phyloP scores from a whole-genome alignment of 495 filamentous ascomycete genomes.

The Baudoinia panamericana region DNA sequence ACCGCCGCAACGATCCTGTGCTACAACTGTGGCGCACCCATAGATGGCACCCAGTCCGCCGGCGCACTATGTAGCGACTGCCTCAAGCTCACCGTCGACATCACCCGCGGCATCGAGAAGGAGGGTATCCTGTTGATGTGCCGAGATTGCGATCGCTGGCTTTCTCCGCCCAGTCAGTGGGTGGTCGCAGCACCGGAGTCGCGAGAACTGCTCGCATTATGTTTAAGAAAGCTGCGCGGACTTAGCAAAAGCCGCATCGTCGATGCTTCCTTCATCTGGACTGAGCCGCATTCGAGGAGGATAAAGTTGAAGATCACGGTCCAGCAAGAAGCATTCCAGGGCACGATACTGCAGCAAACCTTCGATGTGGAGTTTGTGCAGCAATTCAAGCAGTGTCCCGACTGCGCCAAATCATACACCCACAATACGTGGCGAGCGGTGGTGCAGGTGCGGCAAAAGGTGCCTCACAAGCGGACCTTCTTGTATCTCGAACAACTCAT shows the following conservation, averaged over 20 bases:
- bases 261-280: slow-evolving; percentile 95
- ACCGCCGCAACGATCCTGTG: slow-evolving; percentile 60
- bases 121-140: slow-evolving; percentile 75
- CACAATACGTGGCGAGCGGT: slow-evolving; percentile 78
- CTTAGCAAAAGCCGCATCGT: slow-evolving; percentile 79
- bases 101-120: slow-evolving; percentile 79
- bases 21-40: slow-evolving; percentile 87
- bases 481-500: slow-evolving; percentile 93
- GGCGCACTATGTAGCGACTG: slow-evolving; percentile 90
- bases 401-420: slow-evolving; percentile 88
- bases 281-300: slow-evolving; percentile 84
- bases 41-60: slow-evolving; percentile 74
- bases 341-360: slow-evolving; percentile 74
- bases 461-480: slow-evolving; percentile 94
- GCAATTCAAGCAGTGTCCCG: slow-evolving; percentile 75
- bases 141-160: slow-evolving; percentile 85
- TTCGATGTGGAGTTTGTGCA: slow-evolving; percentile 92
- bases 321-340: slow-evolving; percentile 62
- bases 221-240: slow-evolving; percentile 67
- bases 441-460: slow-evolving; percentile 92
- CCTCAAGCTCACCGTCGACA: slow-evolving; percentile 82
- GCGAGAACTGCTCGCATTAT: slow-evolving; percentile 78
- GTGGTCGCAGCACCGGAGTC: slow-evolving; percentile 70
- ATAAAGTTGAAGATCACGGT: slow-evolving; percentile 88
- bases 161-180: slow-evolving; percentile 78